phyloP scores from a whole-genome alignment of 2,329 filamentous ascomycete species.

The Metarhizium rileyi region DNA sequence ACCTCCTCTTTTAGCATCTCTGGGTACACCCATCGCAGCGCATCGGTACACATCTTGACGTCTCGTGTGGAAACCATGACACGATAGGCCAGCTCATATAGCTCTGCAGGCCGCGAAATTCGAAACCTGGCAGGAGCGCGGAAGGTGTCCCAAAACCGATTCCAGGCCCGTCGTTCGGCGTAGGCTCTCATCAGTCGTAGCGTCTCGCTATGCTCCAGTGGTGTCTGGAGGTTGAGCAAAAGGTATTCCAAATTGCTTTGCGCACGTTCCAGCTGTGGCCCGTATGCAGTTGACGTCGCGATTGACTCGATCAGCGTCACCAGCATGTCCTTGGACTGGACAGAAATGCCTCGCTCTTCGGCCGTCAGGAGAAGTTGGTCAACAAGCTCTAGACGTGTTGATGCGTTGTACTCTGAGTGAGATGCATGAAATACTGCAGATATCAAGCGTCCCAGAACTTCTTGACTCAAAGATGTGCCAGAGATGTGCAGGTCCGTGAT shows the following conservation, averaged over 20 bases:
- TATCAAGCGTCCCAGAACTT: conserved; percentile 28
- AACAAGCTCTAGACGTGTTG: conserved; percentile 27
- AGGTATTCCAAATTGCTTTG: conserved; percentile 36
- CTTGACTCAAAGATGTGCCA: conserved; percentile 25
- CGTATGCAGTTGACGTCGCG: conserved; percentile 21
- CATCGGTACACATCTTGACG: conserved; percentile 33
- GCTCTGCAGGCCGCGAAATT: conserved; percentile 34
- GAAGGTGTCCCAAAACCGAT: conserved; percentile 52
- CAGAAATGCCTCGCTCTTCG: conserved; percentile 32
- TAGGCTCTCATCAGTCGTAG: conserved; percentile 36
- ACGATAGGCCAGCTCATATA: conserved; percentile 47
- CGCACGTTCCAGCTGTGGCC: conserved; percentile 25
- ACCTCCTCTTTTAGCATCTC: conserved; percentile 50
- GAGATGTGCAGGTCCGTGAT: conserved; percentile 30
- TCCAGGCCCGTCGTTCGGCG: conserved; percentile 38
- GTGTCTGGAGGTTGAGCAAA: conserved; percentile 25
- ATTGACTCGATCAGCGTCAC: conserved; percentile 34
- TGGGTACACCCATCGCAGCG: conserved; percentile 42
- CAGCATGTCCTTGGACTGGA: conserved; percentile 38
- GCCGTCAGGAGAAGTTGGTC: conserved; percentile 35
- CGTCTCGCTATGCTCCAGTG: conserved; percentile 30
- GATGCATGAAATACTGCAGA: conserved; percentile 24
- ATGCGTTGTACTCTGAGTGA: conserved; percentile 11
- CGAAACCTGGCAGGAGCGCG: conserved; percentile 41
- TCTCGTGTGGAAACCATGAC: conserved; percentile 35